Evolutionary conservation across 208 protist genomes (phyloP), one percentile per base, ranked within the genome.

Genomic region (Naegleria gruberi): DNA sequence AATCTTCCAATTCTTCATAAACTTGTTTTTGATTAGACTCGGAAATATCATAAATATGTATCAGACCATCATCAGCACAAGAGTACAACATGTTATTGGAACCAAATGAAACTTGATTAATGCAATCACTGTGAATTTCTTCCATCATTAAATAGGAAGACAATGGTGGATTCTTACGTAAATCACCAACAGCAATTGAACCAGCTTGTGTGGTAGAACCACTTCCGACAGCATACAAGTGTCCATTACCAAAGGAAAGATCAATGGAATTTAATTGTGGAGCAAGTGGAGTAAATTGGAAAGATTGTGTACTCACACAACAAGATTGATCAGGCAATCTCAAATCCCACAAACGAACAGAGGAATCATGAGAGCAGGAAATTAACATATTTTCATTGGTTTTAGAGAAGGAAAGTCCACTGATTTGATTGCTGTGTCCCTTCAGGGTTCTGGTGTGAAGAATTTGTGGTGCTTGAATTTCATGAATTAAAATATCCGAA

Each of bases 1-100:
- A 77, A 77, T 77, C 65, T 77, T 77, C 65, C 30, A 77, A 77
- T n/a, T 77, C 65, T 26, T 77, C 65, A 37, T 77, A 77, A 26
- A 2, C 30, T 77, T 77, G 30, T 77, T 77, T 77, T 77, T 77
- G 65, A 77, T 77, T 77, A 77, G 30, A 37, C 30, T 77, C 65
- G 26, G 65, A 77, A 77, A 77, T 77, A n/a, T 77, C 65, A 77
- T 77, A 77, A 77, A 77, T 77, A 77, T 77, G 65, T 37, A 77
- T 77, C 34, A 77, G 34, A 37, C 65, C 65, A 77, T 77, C 65
- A 77, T 77, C 65, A n/a, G 65, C 26, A 77, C 65, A 77, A 37
- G 65, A 77, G 34, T 77, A 77, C 10, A 77, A n/a, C 30, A 37
- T 77, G 8, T 77, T 30, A 37, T 77, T 77, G 34, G 30, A 37